Evolutionary conservation across 2,329 filamentous ascomycete species (phyloP), one percentile per base, ranked within the genome.

Genomic region (Catunica adiposa): DNA sequence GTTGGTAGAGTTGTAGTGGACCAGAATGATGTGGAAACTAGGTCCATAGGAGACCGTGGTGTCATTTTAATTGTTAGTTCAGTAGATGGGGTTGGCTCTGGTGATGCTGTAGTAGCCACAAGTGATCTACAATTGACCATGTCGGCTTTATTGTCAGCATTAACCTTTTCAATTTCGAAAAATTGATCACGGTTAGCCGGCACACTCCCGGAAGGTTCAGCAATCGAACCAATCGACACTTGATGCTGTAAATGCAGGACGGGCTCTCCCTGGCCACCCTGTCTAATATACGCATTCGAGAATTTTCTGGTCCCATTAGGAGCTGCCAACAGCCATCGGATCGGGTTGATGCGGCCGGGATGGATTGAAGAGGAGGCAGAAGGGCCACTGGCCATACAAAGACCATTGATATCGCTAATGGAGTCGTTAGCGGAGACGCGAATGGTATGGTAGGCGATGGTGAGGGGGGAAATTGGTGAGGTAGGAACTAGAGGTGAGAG

Each of bases 401-500:
- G 20, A 23, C n/a, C 26, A 37, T 54, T 46, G 11, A 53, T 23
- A 8, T 47, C 31, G n/a, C 26, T 48, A 11, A 42, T 44, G 20
- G 37, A 44, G 22, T 31, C 47, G 11, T 52, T 40, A 22, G 37
- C 37, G 29, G 51, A 48, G 34, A 53, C 26, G 6, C 31, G 31
- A 14, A 25, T 29, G 1, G 42, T 56, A 25, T 51, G 42, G 34
- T 46, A 46, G 15, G 53, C 17, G 15, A 42, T 58, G 22, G 29
- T 58, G 6, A 58, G 26, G 8, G 56, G 58, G 3, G 58, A 59
- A 23, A 51, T 53, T 8, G 56, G 58, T n/a, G 46, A 51, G 29
- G n/a, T 2, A 38, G 42, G 37, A 17, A 17, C 11, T 20, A 22
- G 15, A 25, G 40, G n/a, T 7, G 40, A 20, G 6, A n/a, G 9